These are phyloP conservation scores for Xylaria hypoxylon DNA, from an alignment of 2,329 filamentous ascomycete genomes.

Conservation along the genomic window DNA sequence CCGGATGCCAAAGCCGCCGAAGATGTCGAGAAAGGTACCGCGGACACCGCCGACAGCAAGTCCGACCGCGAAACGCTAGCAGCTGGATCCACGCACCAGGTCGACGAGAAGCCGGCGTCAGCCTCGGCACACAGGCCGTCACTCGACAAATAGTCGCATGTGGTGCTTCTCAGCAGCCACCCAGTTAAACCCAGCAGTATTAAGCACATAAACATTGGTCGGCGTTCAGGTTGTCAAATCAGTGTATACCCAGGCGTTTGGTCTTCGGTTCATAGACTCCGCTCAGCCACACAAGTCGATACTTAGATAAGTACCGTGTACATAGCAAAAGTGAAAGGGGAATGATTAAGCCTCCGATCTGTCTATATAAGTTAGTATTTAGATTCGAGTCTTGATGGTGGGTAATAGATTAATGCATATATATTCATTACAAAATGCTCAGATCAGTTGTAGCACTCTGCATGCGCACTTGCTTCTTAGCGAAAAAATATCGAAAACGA, in stretches of 20 bases:
- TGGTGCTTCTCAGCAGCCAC: neutral
- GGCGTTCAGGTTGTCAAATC: constrained; percentile 25
- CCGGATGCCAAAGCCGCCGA: constrained; percentile 17
- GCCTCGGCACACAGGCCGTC: neutral
- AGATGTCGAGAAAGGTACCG: constrained; percentile 40
- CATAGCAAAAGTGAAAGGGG: neutral
- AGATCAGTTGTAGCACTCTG: neutral
- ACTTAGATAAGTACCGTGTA: neutral
- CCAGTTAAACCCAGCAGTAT: neutral
- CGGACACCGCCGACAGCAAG: constrained; percentile 20
- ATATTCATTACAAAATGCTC: neutral
- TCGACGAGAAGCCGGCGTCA: constrained; percentile 17
- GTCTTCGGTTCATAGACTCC: constrained; percentile 14
- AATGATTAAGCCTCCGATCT: neutral
- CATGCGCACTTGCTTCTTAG: neutral
- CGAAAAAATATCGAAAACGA: neutral
- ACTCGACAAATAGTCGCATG: constrained; percentile 10
- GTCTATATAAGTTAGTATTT: neutral
- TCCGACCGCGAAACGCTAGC: constrained; percentile 36
- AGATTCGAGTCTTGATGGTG: neutral
- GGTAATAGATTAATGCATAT: neutral
- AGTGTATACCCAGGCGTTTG: constrained; percentile 21
- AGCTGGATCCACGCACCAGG: constrained; percentile 21
- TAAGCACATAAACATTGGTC: constrained; percentile 12
- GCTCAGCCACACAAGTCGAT: constrained; percentile 17